These are phyloP conservation scores for Byssochlamys sp. DNA, from an alignment of 2,329 filamentous ascomycete genomes.

Conservation along the genomic window DNA sequence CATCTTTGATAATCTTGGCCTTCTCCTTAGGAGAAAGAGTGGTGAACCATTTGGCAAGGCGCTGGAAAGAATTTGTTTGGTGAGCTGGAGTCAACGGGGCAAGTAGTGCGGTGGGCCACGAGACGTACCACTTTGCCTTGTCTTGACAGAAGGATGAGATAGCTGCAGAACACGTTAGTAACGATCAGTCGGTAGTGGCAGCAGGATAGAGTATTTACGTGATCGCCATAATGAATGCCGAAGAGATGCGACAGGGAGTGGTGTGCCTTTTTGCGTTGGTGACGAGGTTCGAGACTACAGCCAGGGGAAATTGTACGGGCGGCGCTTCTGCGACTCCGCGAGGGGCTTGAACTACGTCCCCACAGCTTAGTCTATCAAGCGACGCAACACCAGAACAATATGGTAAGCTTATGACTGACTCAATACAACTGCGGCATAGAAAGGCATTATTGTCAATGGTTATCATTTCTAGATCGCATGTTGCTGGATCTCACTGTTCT, in stretches of 20 bases:
- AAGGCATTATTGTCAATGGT: neutral
- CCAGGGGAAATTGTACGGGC: neutral
- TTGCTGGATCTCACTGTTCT: neutral
- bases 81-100: constrained; percentile 14
- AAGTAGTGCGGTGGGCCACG: constrained; percentile 31
- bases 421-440: neutral
- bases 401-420: no score
- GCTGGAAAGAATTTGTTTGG: constrained; percentile 47
- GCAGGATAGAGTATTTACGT: constrained; percentile 16
- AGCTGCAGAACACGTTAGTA: constrained; percentile 49
- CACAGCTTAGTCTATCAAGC: neutral
- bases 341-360: neutral
- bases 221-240: constrained; percentile 21
- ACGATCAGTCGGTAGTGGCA: neutral
- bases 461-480: neutral
- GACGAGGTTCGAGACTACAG: neutral
- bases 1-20: constrained; percentile 99
- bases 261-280: neutral
- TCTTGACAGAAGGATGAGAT: constrained; percentile 90
- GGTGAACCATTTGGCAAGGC: constrained; percentile 98
- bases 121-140: constrained; percentile 94
- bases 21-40: constrained; percentile 96
- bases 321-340: neutral
- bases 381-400: neutral
- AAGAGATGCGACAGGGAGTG: neutral